Evolutionary conservation across 495 filamentous ascomycete genomes (phyloP), one percentile per base, ranked within the genome.

Genomic region (Annulohypoxylon stygium): DNA sequence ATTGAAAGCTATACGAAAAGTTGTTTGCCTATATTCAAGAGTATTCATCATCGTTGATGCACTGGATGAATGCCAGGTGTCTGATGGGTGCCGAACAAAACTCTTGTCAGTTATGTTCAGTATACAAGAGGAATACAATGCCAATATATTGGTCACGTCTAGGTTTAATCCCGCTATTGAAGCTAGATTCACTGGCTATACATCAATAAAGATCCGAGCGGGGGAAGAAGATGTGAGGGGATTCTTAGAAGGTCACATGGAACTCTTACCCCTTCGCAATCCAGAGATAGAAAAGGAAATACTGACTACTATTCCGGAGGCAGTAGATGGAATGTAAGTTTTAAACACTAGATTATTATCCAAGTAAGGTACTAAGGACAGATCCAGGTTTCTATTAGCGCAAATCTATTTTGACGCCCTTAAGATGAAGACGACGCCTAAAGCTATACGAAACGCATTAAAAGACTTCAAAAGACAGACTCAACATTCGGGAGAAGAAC

Each of bases 311-410:
- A 83, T 86, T 25, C 18, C 66, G 0, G 65, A 77, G 4, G 71
- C 78, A 3, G 79, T 65, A 5, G 70, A 81, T 53, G 84, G 85
- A 43, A 85, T 85, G 85, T 86, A 79, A 10, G 71, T 55, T 48
- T n/a, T 30, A n/a, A 23, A 23, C 1, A 23, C 20, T 23, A 0
- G 20, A 23, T 8, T 12, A 36, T 50, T 16, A 25, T 20, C 1
- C 20, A 43, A 43, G 20, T 8, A 55, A 9, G 11, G 26, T 2
- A 12, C 79, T 78, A 18, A 69, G 30, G 58, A 60, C 30, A 51
- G 7, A n/a, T 60, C 14, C 36, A 70, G 87, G 85, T 89, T 90
- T 67, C 81, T 90, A 1, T 80, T 90, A 23, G 86, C 87, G n/a
- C 77, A 75, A 14, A 78, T 90, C 0, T 78, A 87, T 69, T 65